Conservation (phyloP, 2,329 filamentous ascomycete genomes). For the Fusarium verticillioides region DNA sequence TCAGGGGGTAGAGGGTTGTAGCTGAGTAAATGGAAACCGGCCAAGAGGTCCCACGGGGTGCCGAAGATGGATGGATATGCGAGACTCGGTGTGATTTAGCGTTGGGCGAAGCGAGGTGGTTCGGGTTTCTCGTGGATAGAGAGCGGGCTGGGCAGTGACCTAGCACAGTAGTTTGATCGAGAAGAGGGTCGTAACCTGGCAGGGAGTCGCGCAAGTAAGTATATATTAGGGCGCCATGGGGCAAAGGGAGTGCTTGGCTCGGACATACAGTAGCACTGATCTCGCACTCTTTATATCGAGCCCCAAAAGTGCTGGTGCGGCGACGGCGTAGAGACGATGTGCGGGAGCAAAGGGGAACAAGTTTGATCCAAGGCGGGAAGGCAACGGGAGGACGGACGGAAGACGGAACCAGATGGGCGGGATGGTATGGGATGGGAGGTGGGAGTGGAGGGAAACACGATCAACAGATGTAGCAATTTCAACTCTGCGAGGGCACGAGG, state of each 20-base stretch:
- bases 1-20: constrained; percentile 33
- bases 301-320: constrained; percentile 34
- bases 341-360: constrained; percentile 42
- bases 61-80: constrained; percentile 31
- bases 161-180: constrained; percentile 31
- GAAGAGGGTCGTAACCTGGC: constrained; percentile 34
- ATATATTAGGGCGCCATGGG: constrained; percentile 26
- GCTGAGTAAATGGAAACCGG: constrained; percentile 19
- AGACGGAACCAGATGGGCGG: constrained; percentile 41
- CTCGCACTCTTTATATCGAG: constrained; percentile 18
- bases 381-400: constrained; percentile 41
- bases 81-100: constrained; percentile 37
- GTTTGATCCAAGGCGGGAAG: constrained; percentile 40
- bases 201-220: constrained; percentile 34
- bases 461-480: constrained; percentile 37
- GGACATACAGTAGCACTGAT: constrained; percentile 16
- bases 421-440: constrained; percentile 33
- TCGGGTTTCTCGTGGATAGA: constrained; percentile 30
- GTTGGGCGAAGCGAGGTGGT: constrained; percentile 32
- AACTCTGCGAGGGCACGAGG: constrained; percentile 38
- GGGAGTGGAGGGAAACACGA: constrained; percentile 37
- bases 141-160: constrained; percentile 26
- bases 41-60: constrained; percentile 30
- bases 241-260: not conserved
- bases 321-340: constrained; percentile 40